phyloP scores from a whole-genome alignment of 805 yeast genomes.

The Kuraishia piskuri region DNA sequence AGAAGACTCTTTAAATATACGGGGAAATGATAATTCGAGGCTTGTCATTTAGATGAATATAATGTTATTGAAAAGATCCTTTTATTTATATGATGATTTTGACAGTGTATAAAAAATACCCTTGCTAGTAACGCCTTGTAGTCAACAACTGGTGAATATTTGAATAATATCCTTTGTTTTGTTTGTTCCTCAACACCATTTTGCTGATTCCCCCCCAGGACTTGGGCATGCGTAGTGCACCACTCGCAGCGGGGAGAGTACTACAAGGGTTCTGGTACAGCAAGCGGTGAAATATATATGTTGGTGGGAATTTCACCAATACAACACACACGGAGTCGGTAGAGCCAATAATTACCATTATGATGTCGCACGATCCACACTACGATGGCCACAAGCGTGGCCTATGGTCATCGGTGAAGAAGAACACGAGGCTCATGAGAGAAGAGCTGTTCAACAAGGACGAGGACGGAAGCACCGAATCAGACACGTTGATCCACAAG shows the following conservation, averaged over 20 bases:
- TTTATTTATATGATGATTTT: no score
- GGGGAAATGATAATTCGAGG: no score
- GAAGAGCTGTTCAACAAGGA: slow-evolving; percentile 13
- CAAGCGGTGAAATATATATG: no score
- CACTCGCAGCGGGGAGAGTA: not conserved
- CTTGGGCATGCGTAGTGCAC: not conserved
- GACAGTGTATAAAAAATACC: no score
- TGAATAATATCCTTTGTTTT: no score
- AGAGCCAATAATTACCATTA: not conserved
- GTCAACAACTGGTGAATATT: no score
- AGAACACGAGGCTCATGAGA: slow-evolving; percentile 5
- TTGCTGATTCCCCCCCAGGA: no score
- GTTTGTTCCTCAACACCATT: no score
- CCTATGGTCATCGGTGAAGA: slow-evolving; percentile 10
- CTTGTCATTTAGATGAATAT: no score
- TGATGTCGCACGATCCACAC: not conserved
- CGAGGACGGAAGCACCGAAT: slow-evolving; percentile 23
- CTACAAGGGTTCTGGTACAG: no score
- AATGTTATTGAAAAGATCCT: no score
- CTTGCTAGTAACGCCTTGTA: no score
- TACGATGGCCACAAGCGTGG: slow-evolving; percentile 4
- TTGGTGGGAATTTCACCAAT: not conserved
- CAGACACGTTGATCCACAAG: slow-evolving; percentile 23
- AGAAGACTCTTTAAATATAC: slow-evolving; percentile 56
- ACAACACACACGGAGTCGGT: not conserved